Conservation (phyloP, 2,329 filamentous ascomycete species). For the Gremmenia infestans region DNA sequence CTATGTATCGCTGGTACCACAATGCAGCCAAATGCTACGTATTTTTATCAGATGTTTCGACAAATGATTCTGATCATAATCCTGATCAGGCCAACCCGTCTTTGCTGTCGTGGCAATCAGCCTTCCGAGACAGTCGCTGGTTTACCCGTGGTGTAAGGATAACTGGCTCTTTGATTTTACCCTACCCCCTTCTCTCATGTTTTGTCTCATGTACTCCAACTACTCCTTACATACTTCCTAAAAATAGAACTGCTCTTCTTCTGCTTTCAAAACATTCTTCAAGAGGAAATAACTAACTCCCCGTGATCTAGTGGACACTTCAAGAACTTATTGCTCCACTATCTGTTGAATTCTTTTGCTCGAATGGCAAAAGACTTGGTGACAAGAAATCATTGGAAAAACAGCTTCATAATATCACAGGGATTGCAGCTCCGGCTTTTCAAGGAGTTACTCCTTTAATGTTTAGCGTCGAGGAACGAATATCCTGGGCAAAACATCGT, state of each 20-base stretch:
- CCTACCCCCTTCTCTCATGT: no score
- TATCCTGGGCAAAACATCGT: constrained; percentile 33
- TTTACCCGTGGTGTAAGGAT: constrained; percentile 13
- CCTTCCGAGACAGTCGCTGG: constrained; percentile 16
- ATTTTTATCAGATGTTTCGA: constrained; percentile 8
- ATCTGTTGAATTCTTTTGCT: constrained; percentile 18
- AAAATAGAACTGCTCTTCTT: no score
- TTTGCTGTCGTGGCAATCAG: constrained; percentile 9
- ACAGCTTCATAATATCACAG: constrained; percentile 11
- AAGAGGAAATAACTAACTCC: no score
- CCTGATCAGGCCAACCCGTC: constrained; percentile 1
- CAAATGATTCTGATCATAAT: no score
- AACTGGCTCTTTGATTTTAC: no score
- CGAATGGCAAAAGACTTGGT: constrained; percentile 7
- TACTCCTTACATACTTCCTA: no score
- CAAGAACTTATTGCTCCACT: constrained; percentile 18
- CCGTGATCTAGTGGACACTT: constrained; percentile 12
- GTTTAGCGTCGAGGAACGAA: constrained; percentile 28
- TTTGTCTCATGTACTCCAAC: no score
- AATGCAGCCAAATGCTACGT: constrained; percentile 19
- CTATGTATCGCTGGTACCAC: constrained; percentile 24
- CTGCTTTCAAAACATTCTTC: no score
- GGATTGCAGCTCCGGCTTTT: constrained; percentile 9
- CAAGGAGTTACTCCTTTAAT: constrained; percentile 5
- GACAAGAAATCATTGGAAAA: constrained; percentile 10